Base-by-base conservation (phyloP, 768 basidiomycete species). In the Boletus subparvulus region DNA sequence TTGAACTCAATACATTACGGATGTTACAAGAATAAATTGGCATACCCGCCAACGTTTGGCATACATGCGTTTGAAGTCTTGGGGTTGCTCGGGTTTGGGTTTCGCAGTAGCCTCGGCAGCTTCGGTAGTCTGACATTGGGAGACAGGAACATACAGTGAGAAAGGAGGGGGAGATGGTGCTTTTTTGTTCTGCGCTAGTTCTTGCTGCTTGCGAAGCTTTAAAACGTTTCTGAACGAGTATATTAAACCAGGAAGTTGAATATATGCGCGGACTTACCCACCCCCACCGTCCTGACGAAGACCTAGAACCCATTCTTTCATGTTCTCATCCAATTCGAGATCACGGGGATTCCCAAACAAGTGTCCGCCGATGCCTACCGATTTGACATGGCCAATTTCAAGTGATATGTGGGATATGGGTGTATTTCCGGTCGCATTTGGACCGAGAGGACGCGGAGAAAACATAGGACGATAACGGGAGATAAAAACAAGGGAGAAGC, bases 271-370 rank as follows among this genome's bases (percentile, higher is more conserved):
- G 36, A 76, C 83, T 70, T 66, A 87, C 87, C 85, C 85, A 59
- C 76, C 83, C 44, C 85, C 84, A 36, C 84, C 86, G 37, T 78
- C 75, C 44, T 77, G 68, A 51, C 75, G 78, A 47, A 88, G 69
- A n/a, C 83, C 86, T 9, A 77, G 63, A 17, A 77, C 71, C 88
- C 87, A 90, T 47, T 73, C 68, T 5, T 61, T 62, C 24, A 90
- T 62, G 30, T 78, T 60, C 11, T 55, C 47, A 42, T 81, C 64
- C 3, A 61, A 65, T 21, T 80, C 77, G 5, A 88, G 62, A 3
- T 77, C 72, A 52, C 71, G 69, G 3, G 87, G 87, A 30, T 69
- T 72, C 1, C 83, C 85, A 62, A 82, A 85, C 35, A 68, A 65
- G 4, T 74, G 71, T 4, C 72, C 75, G 24, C 73, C 68, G 17